Evolutionary conservation across 2,329 filamentous ascomycete species (phyloP), one percentile per base, ranked within the genome.

Genomic region (Lojkania enalia): DNA sequence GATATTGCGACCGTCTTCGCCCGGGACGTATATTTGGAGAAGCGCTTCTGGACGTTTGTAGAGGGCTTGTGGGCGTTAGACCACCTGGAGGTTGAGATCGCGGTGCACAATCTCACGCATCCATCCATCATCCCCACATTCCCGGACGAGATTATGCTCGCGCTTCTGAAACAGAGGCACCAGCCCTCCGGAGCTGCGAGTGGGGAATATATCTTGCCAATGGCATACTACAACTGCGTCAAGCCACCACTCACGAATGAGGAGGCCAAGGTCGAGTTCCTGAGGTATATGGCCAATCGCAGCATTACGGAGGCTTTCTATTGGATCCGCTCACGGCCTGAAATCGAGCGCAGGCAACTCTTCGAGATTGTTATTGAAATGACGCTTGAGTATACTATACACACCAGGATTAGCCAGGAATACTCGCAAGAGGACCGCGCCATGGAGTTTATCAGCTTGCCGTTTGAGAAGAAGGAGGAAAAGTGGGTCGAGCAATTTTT

Each of bases 31-130:
- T 83, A 85, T 51, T 77, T 95, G 39, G 88, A 90, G 1, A 77
- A 79, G 43, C 88, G 85, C 55, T 95, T 92, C 67, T 83, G 85
- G 68, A 82, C 88, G 35, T 88, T 91, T 58, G 89, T 94, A 71
- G 84, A 87, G 57, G 90, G 90, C 0, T 72, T 95, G 7, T 95
- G 89, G 88, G 77, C 87, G 58, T 75, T 95, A 66, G 90, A 95
- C 63, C 80, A 81, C 32, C 74, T 83, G 33, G 77, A 89, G 44
- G 90, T 88, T 46, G 56, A 66, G 42, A 70, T 54, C 52, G 88
- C 89, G 2, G 76, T 95, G 20, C 84, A 89, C 57, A 84, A 86
- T 63, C 80, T 95, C 12, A 85, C 88, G 3, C 86, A 94, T 58
- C 89, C 90, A 0, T 88, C 86, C 1, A 77, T 95, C 3, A 83